A percentile compares a stretch with the other conserved stretches of the same genome.
Conservation (phyloP, 2,329 filamentous ascomycete genomes). For the Cladosporium sp. region DNA sequence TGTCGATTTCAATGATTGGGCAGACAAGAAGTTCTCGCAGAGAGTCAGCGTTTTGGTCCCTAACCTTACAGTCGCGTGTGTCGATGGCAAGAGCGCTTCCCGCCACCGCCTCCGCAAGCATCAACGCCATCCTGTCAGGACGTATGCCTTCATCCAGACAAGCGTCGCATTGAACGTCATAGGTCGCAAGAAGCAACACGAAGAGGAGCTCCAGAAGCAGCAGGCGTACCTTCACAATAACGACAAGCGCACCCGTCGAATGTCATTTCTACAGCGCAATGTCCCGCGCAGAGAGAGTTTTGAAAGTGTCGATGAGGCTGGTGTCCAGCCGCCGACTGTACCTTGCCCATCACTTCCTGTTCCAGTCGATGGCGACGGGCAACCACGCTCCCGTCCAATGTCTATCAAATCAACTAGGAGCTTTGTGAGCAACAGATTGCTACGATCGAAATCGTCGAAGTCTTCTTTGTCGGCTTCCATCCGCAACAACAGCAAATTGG, state of each 20-base stretch:
- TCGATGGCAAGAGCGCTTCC: slow-evolving; percentile 68
- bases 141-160: slow-evolving; percentile 73
- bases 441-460: slow-evolving; percentile 20
- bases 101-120: slow-evolving; percentile 55
- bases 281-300: slow-evolving; percentile 20
- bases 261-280: slow-evolving; percentile 60
- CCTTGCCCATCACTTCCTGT: slow-evolving; percentile 47
- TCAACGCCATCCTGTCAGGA: slow-evolving; percentile 58
- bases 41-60: slow-evolving; percentile 70
- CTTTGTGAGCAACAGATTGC: slow-evolving; percentile 8
- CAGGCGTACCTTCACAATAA: slow-evolving; percentile 77
- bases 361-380: slow-evolving; percentile 26
- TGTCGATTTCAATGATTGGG: slow-evolving; percentile 83
- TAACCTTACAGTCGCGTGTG: slow-evolving; percentile 69
- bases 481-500: slow-evolving; percentile 1
- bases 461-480: slow-evolving; percentile 27
- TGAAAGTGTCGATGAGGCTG: slow-evolving; percentile 31
- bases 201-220: slow-evolving; percentile 65
- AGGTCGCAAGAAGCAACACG: slow-evolving; percentile 71
- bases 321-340: slow-evolving; percentile 60
- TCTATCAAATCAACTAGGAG: slow-evolving; percentile 25
- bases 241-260: slow-evolving; percentile 76
- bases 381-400: slow-evolving; percentile 13
- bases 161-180: slow-evolving; percentile 70
- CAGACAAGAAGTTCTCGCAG: slow-evolving; percentile 74